These are phyloP conservation scores for Curvularia lunata DNA, from an alignment of 2,329 filamentous ascomycete genomes.

Conservation along the genomic window DNA sequence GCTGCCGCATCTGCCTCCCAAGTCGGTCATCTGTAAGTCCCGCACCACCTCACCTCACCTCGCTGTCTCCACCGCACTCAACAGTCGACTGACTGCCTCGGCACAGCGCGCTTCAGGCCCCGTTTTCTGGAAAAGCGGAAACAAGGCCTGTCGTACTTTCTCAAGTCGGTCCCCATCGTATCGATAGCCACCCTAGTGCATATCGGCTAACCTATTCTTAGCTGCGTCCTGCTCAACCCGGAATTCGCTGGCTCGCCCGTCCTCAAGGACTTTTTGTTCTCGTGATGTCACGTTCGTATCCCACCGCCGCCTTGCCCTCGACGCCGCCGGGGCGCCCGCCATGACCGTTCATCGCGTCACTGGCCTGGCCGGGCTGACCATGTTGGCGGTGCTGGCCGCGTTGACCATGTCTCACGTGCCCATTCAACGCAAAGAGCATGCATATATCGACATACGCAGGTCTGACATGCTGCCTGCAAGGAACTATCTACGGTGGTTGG, in stretches of 20 bases:
- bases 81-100: conserved; percentile 25
- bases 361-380: too few species aligned
- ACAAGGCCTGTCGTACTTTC: conserved; percentile 84
- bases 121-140: conserved; percentile 85
- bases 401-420: background rate
- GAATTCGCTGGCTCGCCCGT: conserved; percentile 93
- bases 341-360: too few species aligned
- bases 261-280: conserved; percentile 87
- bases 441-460: background rate
- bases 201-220: conserved; percentile 51
- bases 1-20: conserved; percentile 89
- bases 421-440: background rate
- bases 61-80: conserved; percentile 30
- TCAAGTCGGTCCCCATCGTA: conserved; percentile 70
- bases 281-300: conserved; percentile 32
- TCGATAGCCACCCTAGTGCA: conserved; percentile 29
- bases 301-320: background rate
- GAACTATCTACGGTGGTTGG: background rate
- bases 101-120: conserved; percentile 70
- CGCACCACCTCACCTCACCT: conserved; percentile 16
- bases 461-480: background rate
- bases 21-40: conserved; percentile 80
- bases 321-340: too few species aligned
- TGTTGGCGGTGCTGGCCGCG: background rate
- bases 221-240: conserved; percentile 88